A percentile compares a stretch with the other conserved stretches of the same genome.
Conservation (phyloP, 768 basidiomycete genomes). For the Suillus subluteus region DNA sequence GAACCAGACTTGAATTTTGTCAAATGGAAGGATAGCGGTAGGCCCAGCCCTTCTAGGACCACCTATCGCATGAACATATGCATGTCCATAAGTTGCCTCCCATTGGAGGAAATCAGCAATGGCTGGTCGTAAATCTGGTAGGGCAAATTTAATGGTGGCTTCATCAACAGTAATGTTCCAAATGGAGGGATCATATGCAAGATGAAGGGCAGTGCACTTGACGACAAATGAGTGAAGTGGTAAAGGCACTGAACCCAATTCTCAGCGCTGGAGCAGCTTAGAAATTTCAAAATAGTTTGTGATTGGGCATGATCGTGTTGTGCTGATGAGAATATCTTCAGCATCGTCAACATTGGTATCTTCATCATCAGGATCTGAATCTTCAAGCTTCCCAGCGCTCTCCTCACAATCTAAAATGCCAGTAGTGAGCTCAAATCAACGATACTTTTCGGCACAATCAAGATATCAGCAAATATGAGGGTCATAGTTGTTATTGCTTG, state of each 20-base stretch:
- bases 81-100: neutral
- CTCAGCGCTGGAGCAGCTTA: neutral
- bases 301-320: neutral
- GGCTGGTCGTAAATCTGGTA: constrained; percentile 32
- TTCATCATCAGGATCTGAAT: constrained; percentile 6
- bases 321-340: too few species aligned
- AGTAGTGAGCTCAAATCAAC: neutral
- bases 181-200: constrained; percentile 26
- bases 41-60: neutral
- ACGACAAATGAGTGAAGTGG: constrained; percentile 21
- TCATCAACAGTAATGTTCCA: constrained; percentile 25
- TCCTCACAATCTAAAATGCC: neutral
- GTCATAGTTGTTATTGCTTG: neutral
- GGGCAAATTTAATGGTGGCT: constrained; percentile 22
- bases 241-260: neutral
- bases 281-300: neutral
- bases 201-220: constrained; percentile 25
- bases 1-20: neutral
- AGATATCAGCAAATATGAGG: neutral
- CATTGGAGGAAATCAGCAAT: constrained; percentile 13
- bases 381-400: too few species aligned
- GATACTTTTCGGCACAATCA: neutral
- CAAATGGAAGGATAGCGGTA: neutral
- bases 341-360: too few species aligned
- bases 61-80: neutral